Evolutionary conservation across 257 asterid species (phyloP).

Genomic region (Handroanthus guayacan): DNA sequence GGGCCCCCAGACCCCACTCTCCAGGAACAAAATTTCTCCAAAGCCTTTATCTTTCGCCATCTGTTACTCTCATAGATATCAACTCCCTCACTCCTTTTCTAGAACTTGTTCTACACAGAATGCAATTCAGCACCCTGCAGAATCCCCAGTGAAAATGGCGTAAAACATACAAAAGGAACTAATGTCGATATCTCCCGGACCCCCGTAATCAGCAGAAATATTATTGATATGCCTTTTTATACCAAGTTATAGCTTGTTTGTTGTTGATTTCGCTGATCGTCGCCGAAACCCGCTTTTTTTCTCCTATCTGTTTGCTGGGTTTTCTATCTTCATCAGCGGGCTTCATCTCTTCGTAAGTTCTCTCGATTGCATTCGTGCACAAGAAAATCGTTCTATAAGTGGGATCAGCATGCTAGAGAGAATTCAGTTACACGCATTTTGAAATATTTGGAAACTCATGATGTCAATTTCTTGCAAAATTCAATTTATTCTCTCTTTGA

Average conservation of each 20-base stretch:
- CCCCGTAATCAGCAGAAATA: not conserved
- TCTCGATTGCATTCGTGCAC: too few relatives aligned
- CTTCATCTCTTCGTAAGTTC: not conserved
- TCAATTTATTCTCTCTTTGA: too few relatives aligned
- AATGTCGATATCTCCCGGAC: not conserved
- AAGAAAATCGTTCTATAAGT: not conserved
- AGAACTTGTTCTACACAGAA: not conserved
- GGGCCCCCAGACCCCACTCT: too few relatives aligned
- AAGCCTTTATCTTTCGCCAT: not conserved
- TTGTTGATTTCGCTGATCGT: conserved; percentile 1
- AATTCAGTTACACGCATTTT: too few relatives aligned
- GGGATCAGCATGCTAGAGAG: too few relatives aligned
- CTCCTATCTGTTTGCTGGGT: not conserved
- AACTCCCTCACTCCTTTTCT: not conserved
- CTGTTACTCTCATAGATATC: not conserved
- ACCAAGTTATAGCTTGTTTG: not conserved
- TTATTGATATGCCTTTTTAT: not conserved
- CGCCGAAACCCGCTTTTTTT: not conserved
- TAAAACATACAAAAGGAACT: not conserved
- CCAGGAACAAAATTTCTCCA: too few relatives aligned
- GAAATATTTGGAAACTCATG: too few relatives aligned
- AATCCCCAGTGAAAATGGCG: conserved; percentile 15
- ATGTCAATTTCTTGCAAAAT: too few relatives aligned
- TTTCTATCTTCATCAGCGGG: conserved; percentile 1
- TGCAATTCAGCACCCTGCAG: not conserved